A percentile compares a stretch with the other conserved stretches of the same genome.
phyloP scores from a whole-genome alignment of 441 rosid species.

The Bruguiera hainesii region DNA sequence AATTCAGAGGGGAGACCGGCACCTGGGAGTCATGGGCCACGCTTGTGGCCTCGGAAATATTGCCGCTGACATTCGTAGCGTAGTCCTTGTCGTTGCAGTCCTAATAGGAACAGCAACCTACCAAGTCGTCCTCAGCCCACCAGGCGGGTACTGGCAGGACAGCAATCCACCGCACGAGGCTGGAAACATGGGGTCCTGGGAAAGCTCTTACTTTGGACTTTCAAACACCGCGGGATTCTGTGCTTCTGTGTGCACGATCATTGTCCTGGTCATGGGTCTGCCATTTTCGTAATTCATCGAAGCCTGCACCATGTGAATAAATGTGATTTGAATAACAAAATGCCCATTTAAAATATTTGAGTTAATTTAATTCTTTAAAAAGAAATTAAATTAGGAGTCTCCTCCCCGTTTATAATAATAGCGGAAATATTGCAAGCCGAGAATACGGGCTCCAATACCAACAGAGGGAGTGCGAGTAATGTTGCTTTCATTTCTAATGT shows the following conservation, averaged over 20 bases:
- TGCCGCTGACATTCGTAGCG: conserved; percentile 16
- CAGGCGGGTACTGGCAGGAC: conserved; percentile 23
- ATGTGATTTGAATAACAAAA: no score
- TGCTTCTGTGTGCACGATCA: conserved; percentile 13
- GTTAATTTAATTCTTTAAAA: no score
- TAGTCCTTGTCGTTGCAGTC: conserved; percentile 27
- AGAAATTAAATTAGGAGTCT: no score
- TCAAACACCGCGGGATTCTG: conserved; percentile 10
- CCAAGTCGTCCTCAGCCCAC: conserved; percentile 29
- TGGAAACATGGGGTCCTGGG: conserved; percentile 5
- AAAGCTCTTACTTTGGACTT: conserved; percentile 15
- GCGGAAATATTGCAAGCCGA: no score
- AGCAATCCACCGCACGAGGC: background rate
- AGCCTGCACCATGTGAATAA: no score
- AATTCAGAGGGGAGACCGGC: conserved; percentile 15
- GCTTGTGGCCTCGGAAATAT: background rate
- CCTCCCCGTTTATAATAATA: no score
- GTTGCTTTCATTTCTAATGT: no score
- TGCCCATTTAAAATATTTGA: no score
- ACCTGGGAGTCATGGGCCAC: conserved; percentile 10
- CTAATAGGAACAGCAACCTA: conserved; percentile 18
- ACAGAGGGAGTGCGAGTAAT: no score
- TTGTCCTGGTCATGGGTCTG: conserved; percentile 15
- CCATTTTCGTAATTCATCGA: conserved; percentile 13
- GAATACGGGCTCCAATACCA: no score